These are phyloP conservation scores for Penicillium longicatenatum DNA, from an alignment of 495 filamentous ascomycete genomes.

Conservation along the genomic window DNA sequence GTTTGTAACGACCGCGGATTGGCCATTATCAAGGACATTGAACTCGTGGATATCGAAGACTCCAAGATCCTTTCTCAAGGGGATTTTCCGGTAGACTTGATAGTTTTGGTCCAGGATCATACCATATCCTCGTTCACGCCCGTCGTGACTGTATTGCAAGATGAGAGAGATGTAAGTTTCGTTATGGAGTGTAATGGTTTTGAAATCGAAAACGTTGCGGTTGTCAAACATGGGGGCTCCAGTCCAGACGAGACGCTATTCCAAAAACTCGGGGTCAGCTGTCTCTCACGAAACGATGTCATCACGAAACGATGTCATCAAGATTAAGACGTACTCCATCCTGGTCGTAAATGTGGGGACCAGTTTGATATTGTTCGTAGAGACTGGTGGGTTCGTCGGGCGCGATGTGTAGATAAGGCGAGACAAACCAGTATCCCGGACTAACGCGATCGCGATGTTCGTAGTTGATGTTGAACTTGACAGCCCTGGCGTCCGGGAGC, in stretches of 20 bases:
- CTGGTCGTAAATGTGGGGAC: slow-evolving; percentile 42
- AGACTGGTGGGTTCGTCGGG: slow-evolving; percentile 25
- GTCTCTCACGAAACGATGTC: not conserved
- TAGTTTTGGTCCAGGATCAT: slow-evolving; percentile 35
- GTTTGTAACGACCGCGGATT: slow-evolving; percentile 40
- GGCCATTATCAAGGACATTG: slow-evolving; percentile 37
- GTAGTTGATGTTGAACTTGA: slow-evolving; percentile 32
- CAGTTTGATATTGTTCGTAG: slow-evolving; percentile 37
- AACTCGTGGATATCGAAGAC: slow-evolving; percentile 51
- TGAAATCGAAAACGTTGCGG: slow-evolving; percentile 41
- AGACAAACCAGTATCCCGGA: slow-evolving; percentile 42
- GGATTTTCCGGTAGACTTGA: slow-evolving; percentile 34
- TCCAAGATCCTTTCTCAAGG: slow-evolving; percentile 33
- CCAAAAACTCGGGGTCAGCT: slow-evolving; percentile 12
- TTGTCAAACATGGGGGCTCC: slow-evolving; percentile 35
- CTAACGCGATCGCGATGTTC: slow-evolving; percentile 26
- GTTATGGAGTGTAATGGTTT: slow-evolving; percentile 32
- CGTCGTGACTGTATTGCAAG: slow-evolving; percentile 33
- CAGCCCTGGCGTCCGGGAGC: slow-evolving; percentile 32
- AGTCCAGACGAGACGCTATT: slow-evolving; percentile 38
- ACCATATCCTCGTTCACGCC: slow-evolving; percentile 30
- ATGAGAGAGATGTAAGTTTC: slow-evolving; percentile 45
- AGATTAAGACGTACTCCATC: slow-evolving; percentile 34
- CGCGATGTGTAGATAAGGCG: slow-evolving; percentile 32
- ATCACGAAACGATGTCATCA: too few relatives aligned